Conservation (phyloP, 495 filamentous ascomycete genomes). For the Neurospora hispaniola region DNA sequence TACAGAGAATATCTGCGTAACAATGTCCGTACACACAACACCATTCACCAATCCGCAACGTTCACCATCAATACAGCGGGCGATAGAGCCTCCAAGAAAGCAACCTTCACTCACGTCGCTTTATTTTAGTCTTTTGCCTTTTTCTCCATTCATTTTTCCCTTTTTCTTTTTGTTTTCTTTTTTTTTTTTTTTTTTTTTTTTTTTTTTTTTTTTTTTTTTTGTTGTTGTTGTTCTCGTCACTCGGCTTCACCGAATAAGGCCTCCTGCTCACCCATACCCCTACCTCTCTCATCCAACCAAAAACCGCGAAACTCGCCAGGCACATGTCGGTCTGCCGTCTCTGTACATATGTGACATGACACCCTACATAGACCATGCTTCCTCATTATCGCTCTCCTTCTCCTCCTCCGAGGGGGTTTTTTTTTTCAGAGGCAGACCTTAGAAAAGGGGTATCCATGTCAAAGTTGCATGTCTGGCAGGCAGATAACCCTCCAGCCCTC, state of each 20-base stretch:
- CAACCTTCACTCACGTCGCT: too few relatives aligned
- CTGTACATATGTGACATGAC: neutral
- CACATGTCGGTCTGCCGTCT: neutral
- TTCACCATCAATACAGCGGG: neutral
- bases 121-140: too few relatives aligned
- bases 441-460: neutral
- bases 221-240: neutral
- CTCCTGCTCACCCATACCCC: neutral
- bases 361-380: neutral
- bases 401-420: too few relatives aligned
- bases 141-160: too few relatives aligned
- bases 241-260: neutral
- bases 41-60: neutral
- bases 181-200: too few relatives aligned
- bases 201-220: too few relatives aligned
- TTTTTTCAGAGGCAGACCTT: neutral
- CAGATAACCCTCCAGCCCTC: neutral
- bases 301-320: neutral
- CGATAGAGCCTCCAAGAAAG: neutral
- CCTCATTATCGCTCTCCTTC: neutral
- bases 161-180: too few relatives aligned
- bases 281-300: neutral
- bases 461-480: neutral
- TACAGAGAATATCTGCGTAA: neutral
- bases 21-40: neutral